Conservation (phyloP, 306 rosid species). For the Alnus rubra region DNA sequence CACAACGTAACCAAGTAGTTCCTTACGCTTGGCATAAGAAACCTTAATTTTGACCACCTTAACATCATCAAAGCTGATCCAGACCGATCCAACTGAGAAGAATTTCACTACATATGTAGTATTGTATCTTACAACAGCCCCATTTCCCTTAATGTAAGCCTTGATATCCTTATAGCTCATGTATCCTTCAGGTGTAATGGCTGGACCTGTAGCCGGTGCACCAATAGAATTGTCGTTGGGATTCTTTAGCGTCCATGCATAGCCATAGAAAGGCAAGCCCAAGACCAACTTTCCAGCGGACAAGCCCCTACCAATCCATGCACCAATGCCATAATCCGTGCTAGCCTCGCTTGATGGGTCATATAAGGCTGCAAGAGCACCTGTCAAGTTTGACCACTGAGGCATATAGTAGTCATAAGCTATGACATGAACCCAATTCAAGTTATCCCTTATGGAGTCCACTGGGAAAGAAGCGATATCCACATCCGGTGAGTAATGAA, state of each 20-base stretch:
- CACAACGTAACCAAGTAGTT: constrained; percentile 37
- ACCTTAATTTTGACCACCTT: constrained; percentile 38
- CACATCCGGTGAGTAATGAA: constrained; percentile 2
- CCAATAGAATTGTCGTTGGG: constrained; percentile 22
- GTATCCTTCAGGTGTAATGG: neutral
- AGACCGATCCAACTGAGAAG: constrained; percentile 33
- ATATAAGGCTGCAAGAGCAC: constrained; percentile 28
- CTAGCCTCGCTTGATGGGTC: constrained; percentile 18
- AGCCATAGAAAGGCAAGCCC: constrained; percentile 40
- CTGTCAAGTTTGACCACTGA: constrained; percentile 3
- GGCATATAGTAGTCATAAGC: constrained; percentile 26
- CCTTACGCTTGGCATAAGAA: constrained; percentile 36
- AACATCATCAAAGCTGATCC: constrained; percentile 52
- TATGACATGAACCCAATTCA: constrained; percentile 44
- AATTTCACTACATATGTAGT: constrained; percentile 38
- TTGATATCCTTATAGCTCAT: constrained; percentile 28
- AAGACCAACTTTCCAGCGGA: constrained; percentile 31
- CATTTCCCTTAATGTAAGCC: constrained; percentile 5
- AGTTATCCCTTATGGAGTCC: constrained; percentile 31
- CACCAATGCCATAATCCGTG: constrained; percentile 23
- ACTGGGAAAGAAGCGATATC: constrained; percentile 17
- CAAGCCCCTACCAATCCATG: constrained; percentile 29
- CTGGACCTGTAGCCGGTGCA: constrained; percentile 34
- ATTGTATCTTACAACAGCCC: constrained; percentile 19
- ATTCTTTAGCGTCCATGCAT: constrained; percentile 32